A percentile compares a stretch with the other conserved stretches of the same genome.
phyloP scores from a whole-genome alignment of 2,329 filamentous ascomycete genomes.

The Malbranchea cinnamomea region DNA sequence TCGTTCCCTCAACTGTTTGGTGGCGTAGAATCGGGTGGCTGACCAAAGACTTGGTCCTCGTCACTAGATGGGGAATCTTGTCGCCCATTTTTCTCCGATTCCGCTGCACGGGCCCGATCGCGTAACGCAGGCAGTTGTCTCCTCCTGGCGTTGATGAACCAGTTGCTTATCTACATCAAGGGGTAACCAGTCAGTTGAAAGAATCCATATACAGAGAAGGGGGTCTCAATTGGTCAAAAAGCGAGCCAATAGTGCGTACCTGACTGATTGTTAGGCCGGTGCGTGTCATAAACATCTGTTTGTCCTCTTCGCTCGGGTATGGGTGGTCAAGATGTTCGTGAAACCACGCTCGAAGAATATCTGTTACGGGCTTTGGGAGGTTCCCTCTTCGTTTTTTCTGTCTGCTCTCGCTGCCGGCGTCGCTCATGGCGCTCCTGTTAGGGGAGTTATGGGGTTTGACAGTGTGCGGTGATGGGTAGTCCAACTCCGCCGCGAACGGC shows the following conservation, averaged over 20 bases:
- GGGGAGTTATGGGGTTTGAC: slow-evolving; percentile 4
- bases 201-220: slow-evolving; percentile 1
- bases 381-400: slow-evolving; percentile 57
- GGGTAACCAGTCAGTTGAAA: slow-evolving; percentile 5
- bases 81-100: slow-evolving; percentile 4
- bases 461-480: slow-evolving; percentile 1
- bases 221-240: not conserved
- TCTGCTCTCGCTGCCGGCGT: slow-evolving; percentile 19
- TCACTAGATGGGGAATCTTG: slow-evolving; percentile 4
- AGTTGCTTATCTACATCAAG: slow-evolving; percentile 34
- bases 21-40: not conserved
- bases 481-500: slow-evolving; percentile 3
- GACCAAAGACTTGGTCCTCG: slow-evolving; percentile 1
- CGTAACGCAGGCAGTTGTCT: slow-evolving; percentile 33
- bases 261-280: slow-evolving; percentile 65
- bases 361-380: slow-evolving; percentile 77
- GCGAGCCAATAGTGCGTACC: slow-evolving; percentile 17
- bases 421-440: slow-evolving; percentile 4
- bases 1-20: not conserved
- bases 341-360: slow-evolving; percentile 69
- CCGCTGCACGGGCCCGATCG: slow-evolving; percentile 25
- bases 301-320: slow-evolving; percentile 79
- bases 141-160: slow-evolving; percentile 38
- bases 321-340: slow-evolving; percentile 61
- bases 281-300: slow-evolving; percentile 61